Evolutionary conservation across 257 asterid genomes (phyloP).

Genomic region (Primulina huaijiensis): DNA sequence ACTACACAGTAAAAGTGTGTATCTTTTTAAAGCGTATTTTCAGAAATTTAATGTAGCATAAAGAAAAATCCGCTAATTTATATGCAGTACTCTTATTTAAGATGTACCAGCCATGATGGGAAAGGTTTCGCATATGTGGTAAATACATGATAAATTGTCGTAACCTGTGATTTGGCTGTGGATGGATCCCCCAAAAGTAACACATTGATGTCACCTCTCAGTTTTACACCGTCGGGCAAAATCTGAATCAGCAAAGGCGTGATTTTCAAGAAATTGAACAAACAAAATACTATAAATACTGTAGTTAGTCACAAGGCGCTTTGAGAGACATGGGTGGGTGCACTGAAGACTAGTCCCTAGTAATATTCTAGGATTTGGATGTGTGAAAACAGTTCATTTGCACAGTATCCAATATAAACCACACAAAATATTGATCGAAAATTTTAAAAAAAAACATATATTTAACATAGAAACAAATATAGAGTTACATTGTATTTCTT

Average conservation of each 20-base stretch:
- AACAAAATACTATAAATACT: conserved; percentile 9
- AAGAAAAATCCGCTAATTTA: conserved; percentile 2
- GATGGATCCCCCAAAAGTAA: conserved; percentile 99
- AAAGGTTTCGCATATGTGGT: not conserved
- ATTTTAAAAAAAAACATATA: no score
- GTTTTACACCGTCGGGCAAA: conserved; percentile 94
- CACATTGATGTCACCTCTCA: conserved; percentile 96
- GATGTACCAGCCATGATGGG: not conserved
- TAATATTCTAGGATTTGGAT: no score
- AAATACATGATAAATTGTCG: conserved; percentile 1
- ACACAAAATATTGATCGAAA: no score
- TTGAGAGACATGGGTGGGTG: not conserved
- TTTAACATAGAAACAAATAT: not conserved
- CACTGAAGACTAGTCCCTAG: no score
- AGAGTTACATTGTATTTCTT: not conserved
- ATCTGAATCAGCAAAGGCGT: conserved; percentile 42
- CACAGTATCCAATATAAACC: not conserved
- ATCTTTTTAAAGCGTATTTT: not conserved
- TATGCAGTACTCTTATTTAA: not conserved
- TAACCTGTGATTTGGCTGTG: conserved; percentile 98
- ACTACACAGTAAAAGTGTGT: conserved; percentile 40
- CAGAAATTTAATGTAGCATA: conserved; percentile 4
- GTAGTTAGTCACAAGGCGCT: not conserved
- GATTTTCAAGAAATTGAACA: conserved; percentile 19
- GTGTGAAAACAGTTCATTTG: not conserved